phyloP scores from a whole-genome alignment of 2,329 filamentous ascomycete genomes.

The Coniochaeta sp. region DNA sequence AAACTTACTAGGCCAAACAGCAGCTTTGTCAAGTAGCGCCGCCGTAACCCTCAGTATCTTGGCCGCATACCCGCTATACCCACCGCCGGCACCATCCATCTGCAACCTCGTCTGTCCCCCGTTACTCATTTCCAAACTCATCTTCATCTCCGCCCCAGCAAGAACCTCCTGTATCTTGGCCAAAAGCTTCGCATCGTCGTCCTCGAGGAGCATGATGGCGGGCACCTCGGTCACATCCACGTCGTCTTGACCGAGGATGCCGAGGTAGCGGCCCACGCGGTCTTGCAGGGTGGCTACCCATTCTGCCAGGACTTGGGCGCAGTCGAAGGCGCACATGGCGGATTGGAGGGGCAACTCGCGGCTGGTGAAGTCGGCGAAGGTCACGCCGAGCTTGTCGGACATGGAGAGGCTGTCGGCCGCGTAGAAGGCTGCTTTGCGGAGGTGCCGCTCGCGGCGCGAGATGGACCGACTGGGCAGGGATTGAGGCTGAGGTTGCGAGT shows the following conservation, averaged over 20 bases:
- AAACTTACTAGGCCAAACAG: constrained; percentile 78
- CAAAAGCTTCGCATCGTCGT: constrained; percentile 82
- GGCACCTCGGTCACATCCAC: constrained; percentile 76
- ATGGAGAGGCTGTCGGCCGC: constrained; percentile 86
- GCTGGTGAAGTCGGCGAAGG: constrained; percentile 76
- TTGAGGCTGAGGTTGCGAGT: constrained; percentile 9
- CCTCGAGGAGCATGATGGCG: constrained; percentile 82
- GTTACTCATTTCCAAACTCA: constrained; percentile 51
- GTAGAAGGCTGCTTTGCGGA: constrained; percentile 92
- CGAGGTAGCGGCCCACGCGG: constrained; percentile 82
- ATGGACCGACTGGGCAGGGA: constrained; percentile 33
- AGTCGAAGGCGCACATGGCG: constrained; percentile 89
- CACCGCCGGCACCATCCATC: constrained; percentile 49
- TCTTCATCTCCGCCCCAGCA: constrained; percentile 69
- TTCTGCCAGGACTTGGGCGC: constrained; percentile 86
- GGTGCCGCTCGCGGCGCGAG: constrained; percentile 74
- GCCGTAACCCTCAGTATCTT: constrained; percentile 81
- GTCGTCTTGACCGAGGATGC: constrained; percentile 76
- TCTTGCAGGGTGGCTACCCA: constrained; percentile 93
- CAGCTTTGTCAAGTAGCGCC: constrained; percentile 79
- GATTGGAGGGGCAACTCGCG: constrained; percentile 84
- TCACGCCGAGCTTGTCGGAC: constrained; percentile 78
- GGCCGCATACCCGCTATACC: constrained; percentile 72
- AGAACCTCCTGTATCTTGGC: constrained; percentile 77
- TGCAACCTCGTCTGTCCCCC: constrained; percentile 39